phyloP scores from a whole-genome alignment of 306 rosid species.

The Boehmeria nivea region DNA sequence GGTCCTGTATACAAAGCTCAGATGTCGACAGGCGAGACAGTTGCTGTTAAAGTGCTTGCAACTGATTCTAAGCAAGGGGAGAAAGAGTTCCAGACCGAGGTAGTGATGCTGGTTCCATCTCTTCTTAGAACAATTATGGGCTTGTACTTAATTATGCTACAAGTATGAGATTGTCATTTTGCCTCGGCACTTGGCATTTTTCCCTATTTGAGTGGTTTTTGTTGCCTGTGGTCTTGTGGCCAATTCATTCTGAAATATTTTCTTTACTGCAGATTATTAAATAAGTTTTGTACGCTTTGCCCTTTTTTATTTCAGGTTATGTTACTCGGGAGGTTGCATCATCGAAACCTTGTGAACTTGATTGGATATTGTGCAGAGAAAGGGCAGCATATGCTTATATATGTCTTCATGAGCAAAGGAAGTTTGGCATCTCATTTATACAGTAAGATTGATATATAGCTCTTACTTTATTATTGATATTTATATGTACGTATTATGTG shows the following conservation, averaged over 20 bases:
- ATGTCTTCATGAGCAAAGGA: conserved; percentile 92
- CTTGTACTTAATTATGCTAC: neutral
- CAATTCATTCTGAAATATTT: conserved; percentile 15
- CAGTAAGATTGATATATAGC: conserved; percentile 47
- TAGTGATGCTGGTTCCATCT: conserved; percentile 13
- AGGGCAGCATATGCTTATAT: conserved; percentile 83
- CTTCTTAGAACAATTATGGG: neutral
- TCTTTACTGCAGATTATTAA: neutral
- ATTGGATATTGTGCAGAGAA: conserved; percentile 91
- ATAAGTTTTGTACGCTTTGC: conserved; percentile 16
- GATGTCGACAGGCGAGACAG: conserved; percentile 82
- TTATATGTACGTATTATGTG: neutral
- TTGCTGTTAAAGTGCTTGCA: conserved; percentile 96
- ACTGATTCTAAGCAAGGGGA: conserved; percentile 97
- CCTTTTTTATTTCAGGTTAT: conserved; percentile 53
- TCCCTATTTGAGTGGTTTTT: too few relatives aligned
- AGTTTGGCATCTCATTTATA: conserved; percentile 92
- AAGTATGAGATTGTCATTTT: neutral
- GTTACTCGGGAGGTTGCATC: conserved; percentile 94
- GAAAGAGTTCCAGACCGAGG: conserved; percentile 97
- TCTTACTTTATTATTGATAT: neutral
- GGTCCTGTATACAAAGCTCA: conserved; percentile 99
- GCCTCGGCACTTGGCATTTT: neutral
- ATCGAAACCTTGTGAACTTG: conserved; percentile 89
- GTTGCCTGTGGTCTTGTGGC: neutral